Evolutionary conservation across 805 yeast genomes (phyloP), one percentile per base, ranked within the genome.

Genomic region (Candida khao-thaluensis): DNA sequence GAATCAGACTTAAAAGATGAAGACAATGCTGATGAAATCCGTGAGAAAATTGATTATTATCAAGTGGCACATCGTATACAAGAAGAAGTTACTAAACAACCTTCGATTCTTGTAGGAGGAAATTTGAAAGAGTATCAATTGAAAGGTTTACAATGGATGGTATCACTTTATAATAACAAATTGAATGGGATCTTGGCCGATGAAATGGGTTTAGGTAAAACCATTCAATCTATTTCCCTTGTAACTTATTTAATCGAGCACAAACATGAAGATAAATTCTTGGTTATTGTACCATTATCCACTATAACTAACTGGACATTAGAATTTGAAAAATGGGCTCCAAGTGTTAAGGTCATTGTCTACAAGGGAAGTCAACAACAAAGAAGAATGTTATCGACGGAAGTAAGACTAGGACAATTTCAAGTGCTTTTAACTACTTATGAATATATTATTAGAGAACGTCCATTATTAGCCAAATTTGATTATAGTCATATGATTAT

Each of bases 251-350:
- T 86, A 39, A 74, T 76, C 42, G 95, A 85, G 54, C 68, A 61
- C 28, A 85, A 85, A 52, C 74, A 80, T 40, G 74, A 72, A 33
- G 87, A 82, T 22, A 86, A 86, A 41, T 85, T 81, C 50, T 72
- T 85, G 54, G 87, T 85, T 30, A 81, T 85, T 59, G 95, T 85
- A 21, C 95, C 95, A 4, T 68, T 85, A 47, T 85, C 93, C 2
- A 86, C 95, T 0, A 76, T 85, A 29, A 84, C 95, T 1, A 85
- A 85, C 57, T 85, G 95, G 95, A 83, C 85, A 10, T 45, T 83
- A 41, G 95, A 85, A 61, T 85, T 85, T 56, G 93, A 85, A 47
- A 83, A 83, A 60, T 85, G 95, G 95, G 95, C 93, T 0, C 95
- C 95, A n/a, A 51, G 76, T 10, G 71, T 85, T 23, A 81, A 76